A percentile compares a stretch with the other conserved stretches of the same genome.
phyloP scores from a whole-genome alignment of 768 basidiomycete genomes.

The Postia placenta region DNA sequence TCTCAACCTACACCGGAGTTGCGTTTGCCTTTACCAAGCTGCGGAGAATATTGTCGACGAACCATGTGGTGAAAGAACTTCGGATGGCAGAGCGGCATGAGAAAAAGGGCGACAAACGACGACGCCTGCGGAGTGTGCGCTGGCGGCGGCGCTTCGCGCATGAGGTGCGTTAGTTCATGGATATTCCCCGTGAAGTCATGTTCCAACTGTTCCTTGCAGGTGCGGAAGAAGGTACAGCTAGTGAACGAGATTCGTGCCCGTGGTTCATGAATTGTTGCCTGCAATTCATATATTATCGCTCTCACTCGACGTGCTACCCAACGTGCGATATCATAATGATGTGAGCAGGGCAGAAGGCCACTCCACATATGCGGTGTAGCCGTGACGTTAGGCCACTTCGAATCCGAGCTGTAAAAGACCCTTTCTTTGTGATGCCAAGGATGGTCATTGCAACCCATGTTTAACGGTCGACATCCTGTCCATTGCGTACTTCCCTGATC shows the following conservation, averaged over 20 bases:
- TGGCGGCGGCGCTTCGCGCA: conserved; percentile 79
- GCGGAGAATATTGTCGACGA: conserved; percentile 43
- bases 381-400: not conserved
- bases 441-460: not conserved
- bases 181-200: conserved; percentile 12
- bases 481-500: not conserved
- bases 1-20: conserved; percentile 40
- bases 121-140: conserved; percentile 66
- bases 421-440: not conserved
- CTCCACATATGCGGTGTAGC: not conserved
- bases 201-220: conserved; percentile 37
- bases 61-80: conserved; percentile 48
- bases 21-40: conserved; percentile 43
- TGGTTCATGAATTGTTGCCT: conserved; percentile 45
- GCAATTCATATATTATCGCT: not conserved
- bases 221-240: conserved; percentile 76
- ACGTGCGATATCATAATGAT: not conserved
- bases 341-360: not conserved
- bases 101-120: conserved; percentile 75
- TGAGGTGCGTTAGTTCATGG: conserved; percentile 44
- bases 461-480: not conserved
- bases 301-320: not conserved
- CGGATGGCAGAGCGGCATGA: conserved; percentile 59
- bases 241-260: conserved; percentile 74
- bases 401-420: not conserved